Percentiles rank a stretch among this genome's conserved stretches.
phyloP scores from a whole-genome alignment of 768 basidiomycete genomes.

The Auriculariales sp. region DNA sequence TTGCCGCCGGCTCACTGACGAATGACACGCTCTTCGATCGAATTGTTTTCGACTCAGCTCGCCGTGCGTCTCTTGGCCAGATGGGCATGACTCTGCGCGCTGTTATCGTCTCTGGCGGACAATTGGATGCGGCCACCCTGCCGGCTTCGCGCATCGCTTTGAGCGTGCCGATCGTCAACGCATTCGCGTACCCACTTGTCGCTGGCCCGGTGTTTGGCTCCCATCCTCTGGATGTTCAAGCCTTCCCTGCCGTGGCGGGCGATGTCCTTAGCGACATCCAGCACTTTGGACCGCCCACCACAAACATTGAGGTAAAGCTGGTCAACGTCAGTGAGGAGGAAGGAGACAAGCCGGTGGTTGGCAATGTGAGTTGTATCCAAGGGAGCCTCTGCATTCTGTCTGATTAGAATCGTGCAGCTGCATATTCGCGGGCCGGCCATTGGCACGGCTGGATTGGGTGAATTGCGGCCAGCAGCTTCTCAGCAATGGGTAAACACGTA shows the following conservation, averaged over 20 bases:
- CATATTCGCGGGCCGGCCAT: constrained; percentile 62
- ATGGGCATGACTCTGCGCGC: constrained; percentile 47
- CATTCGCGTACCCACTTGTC: constrained; percentile 44
- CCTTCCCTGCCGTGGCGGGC: constrained; percentile 27
- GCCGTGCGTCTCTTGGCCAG: constrained; percentile 44
- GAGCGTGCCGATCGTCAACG: constrained; percentile 61
- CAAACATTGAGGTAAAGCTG: constrained; percentile 78
- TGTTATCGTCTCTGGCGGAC: constrained; percentile 55
- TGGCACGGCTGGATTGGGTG: constrained; percentile 30
- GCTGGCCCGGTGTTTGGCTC: constrained; percentile 70
- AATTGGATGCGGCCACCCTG: constrained; percentile 32
- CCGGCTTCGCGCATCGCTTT: constrained; percentile 58
- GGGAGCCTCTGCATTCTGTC: neutral
- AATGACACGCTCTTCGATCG: constrained; percentile 80
- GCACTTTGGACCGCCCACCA: constrained; percentile 65
- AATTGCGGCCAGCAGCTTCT: constrained; percentile 19
- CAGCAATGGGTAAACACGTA: constrained; percentile 35
- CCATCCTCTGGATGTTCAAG: constrained; percentile 76
- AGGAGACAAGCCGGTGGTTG: constrained; percentile 48
- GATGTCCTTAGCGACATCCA: constrained; percentile 26
- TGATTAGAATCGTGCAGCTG: constrained; percentile 7
- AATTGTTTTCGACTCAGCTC: constrained; percentile 53
- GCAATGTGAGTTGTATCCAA: constrained; percentile 22
- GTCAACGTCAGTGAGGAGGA: constrained; percentile 59
- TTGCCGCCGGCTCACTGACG: constrained; percentile 60